phyloP scores from a whole-genome alignment of 2,329 filamentous ascomycete genomes.

The Xenoacremonium recifei region DNA sequence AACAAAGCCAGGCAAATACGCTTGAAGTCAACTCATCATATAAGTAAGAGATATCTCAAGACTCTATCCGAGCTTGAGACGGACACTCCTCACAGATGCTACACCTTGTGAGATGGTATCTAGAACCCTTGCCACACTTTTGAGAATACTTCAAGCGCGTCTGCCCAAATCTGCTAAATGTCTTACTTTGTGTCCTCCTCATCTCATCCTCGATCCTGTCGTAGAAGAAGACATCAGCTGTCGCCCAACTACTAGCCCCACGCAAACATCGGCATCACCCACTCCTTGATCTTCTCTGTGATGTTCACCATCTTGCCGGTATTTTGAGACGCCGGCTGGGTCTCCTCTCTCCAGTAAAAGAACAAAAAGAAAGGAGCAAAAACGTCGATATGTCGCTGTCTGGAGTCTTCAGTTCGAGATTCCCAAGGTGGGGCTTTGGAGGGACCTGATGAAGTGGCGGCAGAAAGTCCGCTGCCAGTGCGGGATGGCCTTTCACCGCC shows the following conservation, averaged over 20 bases:
- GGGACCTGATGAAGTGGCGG: conserved; percentile 25
- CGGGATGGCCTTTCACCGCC: conserved; percentile 26
- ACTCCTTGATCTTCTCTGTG: conserved; percentile 99
- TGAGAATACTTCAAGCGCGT: not conserved
- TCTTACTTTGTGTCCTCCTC: conserved; percentile 93
- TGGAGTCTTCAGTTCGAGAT: conserved; percentile 16
- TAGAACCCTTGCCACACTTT: too few relatives aligned
- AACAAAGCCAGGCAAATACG: too few relatives aligned
- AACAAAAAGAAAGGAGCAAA: conserved; percentile 12
- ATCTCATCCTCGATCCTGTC: conserved; percentile 99
- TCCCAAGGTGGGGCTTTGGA: conserved; percentile 27
- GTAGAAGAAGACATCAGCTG: conserved; percentile 23
- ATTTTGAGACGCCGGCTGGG: conserved; percentile 23
- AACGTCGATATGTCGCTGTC: conserved; percentile 12
- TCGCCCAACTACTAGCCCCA: too few relatives aligned
- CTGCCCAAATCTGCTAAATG: not conserved
- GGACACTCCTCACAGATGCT: too few relatives aligned
- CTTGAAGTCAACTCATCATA: too few relatives aligned
- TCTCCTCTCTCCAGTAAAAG: conserved; percentile 8
- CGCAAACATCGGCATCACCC: conserved; percentile 32
- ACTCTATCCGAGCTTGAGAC: too few relatives aligned
- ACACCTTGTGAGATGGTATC: too few relatives aligned
- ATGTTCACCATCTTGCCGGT: conserved; percentile 88
- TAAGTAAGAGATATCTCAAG: too few relatives aligned
- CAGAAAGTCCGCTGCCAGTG: conserved; percentile 20